Percentiles rank a stretch among this genome's conserved stretches.
Conservation (phyloP, 2,329 filamentous ascomycete genomes). For the Fusarium sp. region DNA sequence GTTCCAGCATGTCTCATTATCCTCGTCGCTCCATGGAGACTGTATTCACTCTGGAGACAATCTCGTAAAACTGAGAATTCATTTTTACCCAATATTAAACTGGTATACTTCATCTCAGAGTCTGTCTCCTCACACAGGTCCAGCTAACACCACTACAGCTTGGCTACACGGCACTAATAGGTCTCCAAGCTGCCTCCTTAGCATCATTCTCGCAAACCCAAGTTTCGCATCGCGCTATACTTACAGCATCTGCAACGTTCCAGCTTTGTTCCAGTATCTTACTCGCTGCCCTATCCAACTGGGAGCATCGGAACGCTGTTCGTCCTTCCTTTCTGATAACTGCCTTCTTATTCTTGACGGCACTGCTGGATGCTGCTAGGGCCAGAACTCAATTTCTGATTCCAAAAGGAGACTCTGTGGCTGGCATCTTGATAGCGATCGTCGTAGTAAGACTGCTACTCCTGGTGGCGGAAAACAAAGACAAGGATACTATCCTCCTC, state of each 20-base stretch:
- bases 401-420: neutral
- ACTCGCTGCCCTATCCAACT: neutral
- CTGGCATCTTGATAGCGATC: neutral
- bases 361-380: neutral
- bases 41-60: neutral
- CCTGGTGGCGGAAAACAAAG: neutral
- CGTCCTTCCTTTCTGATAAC: neutral
- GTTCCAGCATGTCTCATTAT: neutral
- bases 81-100: neutral
- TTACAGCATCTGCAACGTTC: neutral
- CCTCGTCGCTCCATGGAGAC: neutral
- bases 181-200: neutral
- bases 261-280: neutral
- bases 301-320: neutral
- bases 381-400: conserved; percentile 5
- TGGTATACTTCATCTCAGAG: neutral
- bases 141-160: neutral
- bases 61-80: neutral
- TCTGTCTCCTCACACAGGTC: too few species aligned
- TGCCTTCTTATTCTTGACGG: neutral
- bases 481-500: neutral
- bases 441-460: neutral
- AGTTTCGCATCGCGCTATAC: too few species aligned
- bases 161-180: neutral
- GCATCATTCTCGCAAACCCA: too few species aligned